These are phyloP conservation scores for Akanthomyces lecanii DNA, from an alignment of 2,329 filamentous ascomycete genomes.

Conservation along the genomic window DNA sequence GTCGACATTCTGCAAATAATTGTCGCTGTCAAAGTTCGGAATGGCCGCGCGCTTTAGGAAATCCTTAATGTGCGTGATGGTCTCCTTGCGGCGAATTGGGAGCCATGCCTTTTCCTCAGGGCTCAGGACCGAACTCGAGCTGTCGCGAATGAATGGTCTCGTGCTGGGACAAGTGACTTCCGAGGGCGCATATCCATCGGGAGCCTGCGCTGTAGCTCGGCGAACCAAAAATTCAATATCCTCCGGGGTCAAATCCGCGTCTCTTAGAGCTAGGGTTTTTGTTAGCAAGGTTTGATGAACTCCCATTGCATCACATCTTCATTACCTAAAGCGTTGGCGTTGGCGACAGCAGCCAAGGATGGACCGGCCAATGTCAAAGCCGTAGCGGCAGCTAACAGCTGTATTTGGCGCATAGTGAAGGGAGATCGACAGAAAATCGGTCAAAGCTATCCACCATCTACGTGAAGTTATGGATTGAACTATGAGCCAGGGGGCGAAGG, in stretches of 20 bases:
- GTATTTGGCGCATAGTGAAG: conserved; percentile 9
- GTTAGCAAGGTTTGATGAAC: neutral
- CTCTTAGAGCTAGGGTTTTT: neutral
- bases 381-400: conserved; percentile 9
- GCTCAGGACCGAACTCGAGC: conserved; percentile 59
- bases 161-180: conserved; percentile 63
- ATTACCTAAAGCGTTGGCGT: conserved; percentile 5
- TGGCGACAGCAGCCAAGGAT: neutral
- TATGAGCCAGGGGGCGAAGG: neutral
- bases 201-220: conserved; percentile 24
- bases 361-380: neutral
- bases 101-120: conserved; percentile 71
- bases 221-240: conserved; percentile 15
- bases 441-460: neutral
- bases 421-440: neutral
- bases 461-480: neutral
- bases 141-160: conserved; percentile 59
- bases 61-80: conserved; percentile 68
- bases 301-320: too few relatives aligned
- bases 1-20: conserved; percentile 55
- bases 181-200: conserved; percentile 63
- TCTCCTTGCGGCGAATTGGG: conserved; percentile 64
- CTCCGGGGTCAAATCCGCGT: neutral
- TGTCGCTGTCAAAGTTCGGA: conserved; percentile 67
- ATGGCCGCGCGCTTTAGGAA: conserved; percentile 71